Evolutionary conservation across 2,329 filamentous ascomycete species (phyloP).

Genomic region (Orbilia brochopaga): DNA sequence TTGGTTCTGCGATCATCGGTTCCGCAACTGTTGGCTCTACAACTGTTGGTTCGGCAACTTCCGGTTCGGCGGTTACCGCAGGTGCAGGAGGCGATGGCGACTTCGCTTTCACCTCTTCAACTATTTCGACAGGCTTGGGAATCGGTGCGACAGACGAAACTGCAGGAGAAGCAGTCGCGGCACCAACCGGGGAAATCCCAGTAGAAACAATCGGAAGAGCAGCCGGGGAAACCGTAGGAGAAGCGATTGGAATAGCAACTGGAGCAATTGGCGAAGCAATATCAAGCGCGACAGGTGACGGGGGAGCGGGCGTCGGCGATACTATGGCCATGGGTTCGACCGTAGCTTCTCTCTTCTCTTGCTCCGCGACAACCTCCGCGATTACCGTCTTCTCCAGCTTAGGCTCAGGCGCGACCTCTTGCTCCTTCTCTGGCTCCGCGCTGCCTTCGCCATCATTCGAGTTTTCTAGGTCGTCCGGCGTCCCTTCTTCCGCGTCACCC

Average conservation of each 20-base stretch:
- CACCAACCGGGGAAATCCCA: constrained; percentile 9
- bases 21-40: not conserved
- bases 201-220: constrained; percentile 10
- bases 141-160: not conserved
- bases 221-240: constrained; percentile 10
- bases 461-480: constrained; percentile 39
- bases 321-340: constrained; percentile 34
- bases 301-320: constrained; percentile 10
- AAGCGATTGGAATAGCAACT: constrained; percentile 14
- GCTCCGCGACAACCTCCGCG: constrained; percentile 20
- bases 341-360: constrained; percentile 29
- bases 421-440: constrained; percentile 11
- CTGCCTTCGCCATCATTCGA: constrained; percentile 15
- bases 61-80: not conserved
- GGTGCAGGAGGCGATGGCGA: constrained; percentile 12
- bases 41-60: not conserved
- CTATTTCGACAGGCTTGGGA: not conserved
- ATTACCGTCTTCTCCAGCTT: constrained; percentile 12
- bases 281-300: constrained; percentile 3
- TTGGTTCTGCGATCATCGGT: not conserved
- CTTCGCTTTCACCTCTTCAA: not conserved
- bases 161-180: not conserved
- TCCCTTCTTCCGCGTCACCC: constrained; percentile 46
- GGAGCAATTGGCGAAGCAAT: not conserved
- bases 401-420: constrained; percentile 11